Base-by-base conservation (phyloP, 768 basidiomycete genomes). In the Hebeloma cylindrosporum region DNA sequence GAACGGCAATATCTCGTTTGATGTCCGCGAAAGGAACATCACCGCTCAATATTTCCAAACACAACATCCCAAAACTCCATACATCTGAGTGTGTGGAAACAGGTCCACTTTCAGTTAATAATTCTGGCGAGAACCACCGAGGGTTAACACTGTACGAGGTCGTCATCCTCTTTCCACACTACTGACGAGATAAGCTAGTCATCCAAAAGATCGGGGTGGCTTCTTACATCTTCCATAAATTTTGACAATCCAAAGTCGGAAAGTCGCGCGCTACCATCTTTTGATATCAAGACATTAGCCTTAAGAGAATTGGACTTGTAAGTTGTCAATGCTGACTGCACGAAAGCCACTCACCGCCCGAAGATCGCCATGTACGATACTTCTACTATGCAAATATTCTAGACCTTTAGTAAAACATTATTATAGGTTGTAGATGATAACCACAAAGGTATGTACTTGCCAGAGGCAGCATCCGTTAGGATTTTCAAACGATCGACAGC, bases 31-130 rank as follows among this genome's bases (percentile, higher is more conserved):
- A 76, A 6, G 75, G 74, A 20, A 59, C 58, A 16, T 70, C 56
- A 2, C 71, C 72, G 14, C 71, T 72, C 40, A 75, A 62, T 16
- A 78, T 38, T 54, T 78, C 77, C 30, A 74, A 58, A 45, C 69
- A 71, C 4, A 73, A 55, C 68, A 77, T 75, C 8, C 63, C 74
- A 49, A 75, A 74, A 22, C 71, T 71, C 77, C 77, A 77, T 6
- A 76, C 64, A 52, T 77, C 74, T 4, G 71, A 72, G 32, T 65
- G 52, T 10, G 62, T 70, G 17, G 69, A 68, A 21, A 61, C 33
- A 9, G 52, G 45, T 18, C 60, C 63, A 37, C 49, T 59, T 25
- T 63, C 56, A 4, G 56, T 52, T 8, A 73, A 39, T 3, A 74
- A 54, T 45, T 75, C 74, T 7, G 72, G 72, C 2, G 72, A 71